Evolutionary conservation across 2,329 filamentous ascomycete species (phyloP), one percentile per base, ranked within the genome.

Genomic region (Exserohilum turcica): DNA sequence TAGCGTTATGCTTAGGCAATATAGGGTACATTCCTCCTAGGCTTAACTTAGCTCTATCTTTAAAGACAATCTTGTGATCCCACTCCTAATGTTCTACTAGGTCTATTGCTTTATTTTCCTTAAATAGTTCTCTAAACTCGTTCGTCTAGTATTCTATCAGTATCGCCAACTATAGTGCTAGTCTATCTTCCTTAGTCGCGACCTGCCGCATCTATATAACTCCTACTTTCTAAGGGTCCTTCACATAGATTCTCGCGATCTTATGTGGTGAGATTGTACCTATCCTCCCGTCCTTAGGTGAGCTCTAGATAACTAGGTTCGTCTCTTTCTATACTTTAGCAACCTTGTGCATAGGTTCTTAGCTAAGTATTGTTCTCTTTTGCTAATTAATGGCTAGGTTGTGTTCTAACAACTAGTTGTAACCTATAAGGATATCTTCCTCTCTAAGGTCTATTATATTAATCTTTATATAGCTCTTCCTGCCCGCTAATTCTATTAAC

Each of bases 21-120:
- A 46, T 37, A 16, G 5, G 9, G 32, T 46, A 46, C 18, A 46
- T 46, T 37, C 15, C 18, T 46, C 18, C 32, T 46, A 46, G 43
- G 32, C 18, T 46, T 3, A 37, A 12, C 32, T 46, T 46, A 2
- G 21, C 31, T n/a, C 2, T 19, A 36, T 37, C 18, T 12, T 44
- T 19, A 33, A 35, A 10, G 29, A 42, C 24, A 42, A 42, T 42
- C 38, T 42, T 27, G 16, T 42, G 28, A 42, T 42, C 16, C 18
- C 6, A 35, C 2, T 35, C 32, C n/a, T 35, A n/a, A 15, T 35
- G 10, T 5, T 35, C 32, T 8, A 5, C 32, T 16, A 35, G 15
- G 13, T 35, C 7, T 15, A 13, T 35, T 35, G 7, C 32, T 35
- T 35, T 15, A 5, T 5, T 35, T 35, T 35, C 32, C 13, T 35